Evolutionary conservation across 306 rosid species (phyloP).

Genomic region (Quercus gilva): DNA sequence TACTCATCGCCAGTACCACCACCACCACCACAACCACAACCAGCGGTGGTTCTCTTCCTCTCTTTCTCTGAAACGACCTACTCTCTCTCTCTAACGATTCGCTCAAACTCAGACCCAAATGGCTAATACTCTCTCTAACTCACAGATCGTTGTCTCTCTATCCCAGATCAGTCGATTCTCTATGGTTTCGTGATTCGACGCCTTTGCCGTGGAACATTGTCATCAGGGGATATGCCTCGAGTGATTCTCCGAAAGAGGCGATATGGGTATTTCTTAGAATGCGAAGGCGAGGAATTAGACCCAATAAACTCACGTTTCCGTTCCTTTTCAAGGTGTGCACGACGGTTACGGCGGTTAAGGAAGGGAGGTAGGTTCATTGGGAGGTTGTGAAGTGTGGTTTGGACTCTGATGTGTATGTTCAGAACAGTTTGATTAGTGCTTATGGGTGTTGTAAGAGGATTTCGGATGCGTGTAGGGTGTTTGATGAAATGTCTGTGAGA

Average conservation of each 20-base stretch:
- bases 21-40: too few relatives aligned
- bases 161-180: too few relatives aligned
- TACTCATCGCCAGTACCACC: too few relatives aligned
- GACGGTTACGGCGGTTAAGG: constrained; percentile 34
- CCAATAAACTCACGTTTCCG: constrained; percentile 71
- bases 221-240: constrained; percentile 66
- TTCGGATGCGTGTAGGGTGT: constrained; percentile 40
- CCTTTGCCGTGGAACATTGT: constrained; percentile 72
- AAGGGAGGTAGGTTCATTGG: constrained; percentile 68
- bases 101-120: too few relatives aligned
- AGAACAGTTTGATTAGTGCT: constrained; percentile 57
- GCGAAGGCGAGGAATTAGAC: constrained; percentile 45
- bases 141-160: too few relatives aligned
- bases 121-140: too few relatives aligned
- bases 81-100: too few relatives aligned
- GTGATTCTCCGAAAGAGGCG: constrained; percentile 47
- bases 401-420: constrained; percentile 66
- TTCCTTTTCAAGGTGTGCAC: constrained; percentile 75
- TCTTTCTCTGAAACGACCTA: too few relatives aligned
- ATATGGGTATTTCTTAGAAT: constrained; percentile 51
- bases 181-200: constrained; percentile 22
- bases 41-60: too few relatives aligned
- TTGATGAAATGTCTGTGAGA: constrained; percentile 68
- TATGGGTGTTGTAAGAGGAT: constrained; percentile 72
- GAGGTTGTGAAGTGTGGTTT: constrained; percentile 60